Conservation (phyloP, 176 grass and related monocot genomes). For the Rhynchospora pubera region DNA sequence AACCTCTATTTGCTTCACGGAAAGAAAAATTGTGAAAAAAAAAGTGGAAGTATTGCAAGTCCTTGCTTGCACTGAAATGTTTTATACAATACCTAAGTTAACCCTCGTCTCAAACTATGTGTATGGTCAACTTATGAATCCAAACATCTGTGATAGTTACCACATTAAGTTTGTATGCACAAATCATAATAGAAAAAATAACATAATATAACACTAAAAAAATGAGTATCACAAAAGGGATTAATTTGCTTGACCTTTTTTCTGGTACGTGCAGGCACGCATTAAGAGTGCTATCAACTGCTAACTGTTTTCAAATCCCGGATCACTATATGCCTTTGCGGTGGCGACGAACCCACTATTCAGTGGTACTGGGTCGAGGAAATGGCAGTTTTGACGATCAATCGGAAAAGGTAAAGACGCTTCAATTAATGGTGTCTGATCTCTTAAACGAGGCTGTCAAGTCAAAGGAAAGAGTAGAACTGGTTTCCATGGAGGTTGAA, state of each 20-base stretch:
- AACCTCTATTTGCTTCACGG: background rate
- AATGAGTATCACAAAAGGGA: too few relatives aligned
- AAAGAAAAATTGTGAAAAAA: background rate
- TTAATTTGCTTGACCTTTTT: background rate
- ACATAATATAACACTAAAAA: too few relatives aligned
- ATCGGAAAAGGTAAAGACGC: conserved; percentile 22
- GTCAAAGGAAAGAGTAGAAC: conserved; percentile 53
- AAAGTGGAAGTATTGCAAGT: too few relatives aligned
- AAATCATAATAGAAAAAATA: too few relatives aligned
- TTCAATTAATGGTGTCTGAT: conserved; percentile 44
- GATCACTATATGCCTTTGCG: conserved; percentile 48
- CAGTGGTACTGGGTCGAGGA: conserved; percentile 18
- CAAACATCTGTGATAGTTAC: background rate
- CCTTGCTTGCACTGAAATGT: background rate
- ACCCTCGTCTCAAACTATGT: background rate
- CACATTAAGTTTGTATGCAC: background rate
- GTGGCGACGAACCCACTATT: conserved; percentile 32
- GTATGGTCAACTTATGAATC: background rate
- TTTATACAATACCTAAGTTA: background rate
- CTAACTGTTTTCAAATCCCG: conserved; percentile 52
- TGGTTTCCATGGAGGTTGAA: conserved; percentile 40
- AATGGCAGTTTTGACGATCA: conserved; percentile 11
- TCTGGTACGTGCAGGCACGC: conserved; percentile 30
- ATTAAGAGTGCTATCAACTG: conserved; percentile 36
- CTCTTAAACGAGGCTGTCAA: conserved; percentile 49